A percentile compares a stretch with the other conserved stretches of the same genome.
These are phyloP conservation scores for Pestalotiopsis sp. DNA, from an alignment of 2,329 filamentous ascomycete species.

Conservation along the genomic window DNA sequence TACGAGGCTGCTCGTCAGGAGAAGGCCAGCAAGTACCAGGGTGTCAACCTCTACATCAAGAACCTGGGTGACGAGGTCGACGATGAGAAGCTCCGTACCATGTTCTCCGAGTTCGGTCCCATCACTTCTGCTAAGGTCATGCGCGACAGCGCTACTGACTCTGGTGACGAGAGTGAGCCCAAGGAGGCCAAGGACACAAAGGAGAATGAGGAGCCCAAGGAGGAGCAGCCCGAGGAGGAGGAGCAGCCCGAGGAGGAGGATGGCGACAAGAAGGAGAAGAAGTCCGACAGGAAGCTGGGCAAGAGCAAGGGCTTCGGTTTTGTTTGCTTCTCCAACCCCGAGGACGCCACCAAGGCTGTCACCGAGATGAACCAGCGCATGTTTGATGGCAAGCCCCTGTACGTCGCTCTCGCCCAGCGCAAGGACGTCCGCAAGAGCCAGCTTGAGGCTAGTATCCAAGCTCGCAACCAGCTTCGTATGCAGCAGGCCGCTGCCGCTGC, in stretches of 20 bases:
- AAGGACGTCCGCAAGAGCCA: slow-evolving; percentile 99
- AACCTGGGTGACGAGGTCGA: slow-evolving; percentile 97
- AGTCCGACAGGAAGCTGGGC: slow-evolving; percentile 70
- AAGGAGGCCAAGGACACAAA: slow-evolving; percentile 47
- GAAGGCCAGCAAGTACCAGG: slow-evolving; percentile 99
- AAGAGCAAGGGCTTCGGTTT: slow-evolving; percentile 99
- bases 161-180: slow-evolving; percentile 49
- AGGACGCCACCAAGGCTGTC: slow-evolving; percentile 98
- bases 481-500: slow-evolving; percentile 93
- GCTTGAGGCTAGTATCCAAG: slow-evolving; percentile 98
- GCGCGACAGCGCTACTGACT: slow-evolving; percentile 73
- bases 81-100: slow-evolving; percentile 93
- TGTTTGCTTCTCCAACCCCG: slow-evolving; percentile 99
- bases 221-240: slow-evolving; percentile 52
- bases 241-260: slow-evolving; percentile 50
- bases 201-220: slow-evolving; percentile 49
- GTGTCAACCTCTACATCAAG: slow-evolving; percentile 99
- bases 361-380: slow-evolving; percentile 99
- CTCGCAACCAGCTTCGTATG: slow-evolving; percentile 97
- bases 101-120: slow-evolving; percentile 88
- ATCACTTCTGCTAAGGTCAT: slow-evolving; percentile 99
- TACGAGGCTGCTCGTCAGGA: slow-evolving; percentile 97
- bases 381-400: slow-evolving; percentile 94
- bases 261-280: slow-evolving; percentile 63
- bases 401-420: slow-evolving; percentile 96